Evolutionary conservation across 805 yeast species (phyloP).

Genomic region (Huiozyma sinensis): DNA sequence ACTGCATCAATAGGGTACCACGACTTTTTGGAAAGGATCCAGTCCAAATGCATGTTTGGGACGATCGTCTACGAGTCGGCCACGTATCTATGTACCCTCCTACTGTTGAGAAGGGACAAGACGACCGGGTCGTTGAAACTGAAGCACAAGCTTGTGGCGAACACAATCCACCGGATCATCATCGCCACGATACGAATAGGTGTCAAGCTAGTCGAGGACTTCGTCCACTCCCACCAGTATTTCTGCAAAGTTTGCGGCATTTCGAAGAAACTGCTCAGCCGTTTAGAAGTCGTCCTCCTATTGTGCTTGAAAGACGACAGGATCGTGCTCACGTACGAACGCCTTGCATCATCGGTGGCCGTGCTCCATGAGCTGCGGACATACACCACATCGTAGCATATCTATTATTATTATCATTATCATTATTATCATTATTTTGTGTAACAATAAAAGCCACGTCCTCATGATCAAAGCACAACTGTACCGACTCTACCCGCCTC

Average conservation of each 20-base stretch:
- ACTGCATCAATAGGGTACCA: constrained; percentile 18
- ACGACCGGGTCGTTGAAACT: constrained; percentile 6
- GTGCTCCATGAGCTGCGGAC: constrained; percentile 8
- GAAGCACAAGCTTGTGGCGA: constrained; percentile 27
- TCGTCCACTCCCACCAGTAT: constrained; percentile 32
- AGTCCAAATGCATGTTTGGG: constrained; percentile 23
- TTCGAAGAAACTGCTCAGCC: constrained; percentile 16
- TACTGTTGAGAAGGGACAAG: constrained; percentile 13
- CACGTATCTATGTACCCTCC: constrained; percentile 17
- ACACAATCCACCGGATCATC: constrained; percentile 34
- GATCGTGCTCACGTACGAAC: constrained; percentile 10
- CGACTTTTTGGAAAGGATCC: constrained; percentile 19
- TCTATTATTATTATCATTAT: too few species aligned
- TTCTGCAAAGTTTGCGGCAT: constrained; percentile 38
- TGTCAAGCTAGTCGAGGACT: constrained; percentile 35
- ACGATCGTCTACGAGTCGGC: constrained; percentile 23
- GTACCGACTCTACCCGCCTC: not conserved
- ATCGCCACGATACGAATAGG: constrained; percentile 35
- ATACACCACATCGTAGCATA: not conserved
- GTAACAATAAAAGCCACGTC: not conserved
- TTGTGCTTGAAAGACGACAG: constrained; percentile 11
- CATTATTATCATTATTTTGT: not conserved
- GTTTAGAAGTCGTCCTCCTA: constrained; percentile 11
- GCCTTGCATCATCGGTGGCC: constrained; percentile 6
- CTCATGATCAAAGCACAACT: not conserved